Evolutionary conservation across 2,329 filamentous ascomycete species (phyloP).

Genomic region (Fusarium verticillioides): DNA sequence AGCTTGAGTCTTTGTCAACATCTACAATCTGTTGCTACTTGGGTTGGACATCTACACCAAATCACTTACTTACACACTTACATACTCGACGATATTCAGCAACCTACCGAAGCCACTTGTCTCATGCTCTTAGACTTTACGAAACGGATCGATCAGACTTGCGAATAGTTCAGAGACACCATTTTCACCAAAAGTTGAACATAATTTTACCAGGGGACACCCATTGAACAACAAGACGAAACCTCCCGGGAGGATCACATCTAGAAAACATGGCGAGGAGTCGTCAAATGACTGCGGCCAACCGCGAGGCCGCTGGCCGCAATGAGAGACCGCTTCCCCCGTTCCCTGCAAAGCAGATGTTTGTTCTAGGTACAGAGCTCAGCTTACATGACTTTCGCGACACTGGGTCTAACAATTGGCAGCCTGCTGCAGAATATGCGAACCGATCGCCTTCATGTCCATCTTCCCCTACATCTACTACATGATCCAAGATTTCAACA

Average conservation of each 20-base stretch:
- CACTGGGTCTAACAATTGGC: conserved; percentile 23
- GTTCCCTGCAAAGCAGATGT: conserved; percentile 60
- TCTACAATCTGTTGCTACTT: background rate
- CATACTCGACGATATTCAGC: conserved; percentile 21
- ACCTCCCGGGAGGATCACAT: conserved; percentile 20
- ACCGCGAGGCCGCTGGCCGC: conserved; percentile 38
- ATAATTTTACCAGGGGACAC: background rate
- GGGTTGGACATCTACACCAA: background rate
- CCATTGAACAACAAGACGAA: conserved; percentile 3
- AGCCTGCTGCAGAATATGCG: conserved; percentile 96
- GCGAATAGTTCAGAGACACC: conserved; percentile 4
- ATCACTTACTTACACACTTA: background rate
- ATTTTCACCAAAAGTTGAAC: background rate
- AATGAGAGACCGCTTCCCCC: conserved; percentile 44
- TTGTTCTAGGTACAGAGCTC: conserved; percentile 59
- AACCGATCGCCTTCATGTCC: conserved; percentile 99
- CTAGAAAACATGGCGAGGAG: conserved; percentile 46
- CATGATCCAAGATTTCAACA: conserved; percentile 93
- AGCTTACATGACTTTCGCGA: background rate
- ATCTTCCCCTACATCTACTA: conserved; percentile 99
- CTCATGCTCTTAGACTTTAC: conserved; percentile 15
- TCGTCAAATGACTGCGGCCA: conserved; percentile 37
- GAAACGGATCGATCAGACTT: conserved; percentile 14
- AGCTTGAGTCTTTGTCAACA: conserved; percentile 5
- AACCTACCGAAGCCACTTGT: conserved; percentile 3